Evolutionary conservation across 2,329 filamentous ascomycete species (phyloP).

Genomic region (Alternaria arborescens): DNA sequence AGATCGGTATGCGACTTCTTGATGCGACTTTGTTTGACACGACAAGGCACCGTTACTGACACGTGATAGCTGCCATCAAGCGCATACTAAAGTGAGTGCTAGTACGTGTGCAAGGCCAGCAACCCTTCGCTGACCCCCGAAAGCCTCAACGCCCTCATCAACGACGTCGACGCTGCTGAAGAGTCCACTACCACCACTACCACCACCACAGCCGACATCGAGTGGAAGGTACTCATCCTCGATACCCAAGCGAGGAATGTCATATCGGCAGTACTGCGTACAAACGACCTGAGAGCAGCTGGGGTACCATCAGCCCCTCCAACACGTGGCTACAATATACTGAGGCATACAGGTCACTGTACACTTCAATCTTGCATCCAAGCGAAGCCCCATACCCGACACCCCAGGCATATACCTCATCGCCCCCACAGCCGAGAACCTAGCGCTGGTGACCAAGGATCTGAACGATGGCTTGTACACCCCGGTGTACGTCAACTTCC

Average conservation of each 20-base stretch:
- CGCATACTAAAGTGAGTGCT: slow-evolving; percentile 77
- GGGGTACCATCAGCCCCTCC: slow-evolving; percentile 60
- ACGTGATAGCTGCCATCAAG: slow-evolving; percentile 79
- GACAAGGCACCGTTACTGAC: slow-evolving; percentile 16
- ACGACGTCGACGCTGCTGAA: slow-evolving; percentile 63
- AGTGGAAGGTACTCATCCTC: slow-evolving; percentile 78
- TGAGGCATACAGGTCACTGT: slow-evolving; percentile 70
- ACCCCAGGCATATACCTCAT: slow-evolving; percentile 91
- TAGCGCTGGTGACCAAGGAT: slow-evolving; percentile 84
- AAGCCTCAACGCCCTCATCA: slow-evolving; percentile 74
- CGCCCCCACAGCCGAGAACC: slow-evolving; percentile 83
- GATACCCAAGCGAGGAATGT: slow-evolving; percentile 92
- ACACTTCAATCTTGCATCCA: slow-evolving; percentile 72
- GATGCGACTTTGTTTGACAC: not conserved
- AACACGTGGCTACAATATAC: slow-evolving; percentile 10
- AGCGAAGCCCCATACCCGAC: slow-evolving; percentile 82
- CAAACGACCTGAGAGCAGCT: slow-evolving; percentile 90
- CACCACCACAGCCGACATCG: slow-evolving; percentile 16
- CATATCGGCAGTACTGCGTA: slow-evolving; percentile 92
- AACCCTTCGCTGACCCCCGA: not conserved
- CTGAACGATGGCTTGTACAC: slow-evolving; percentile 83
- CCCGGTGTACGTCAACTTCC: slow-evolving; percentile 95
- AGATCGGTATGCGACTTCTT: slow-evolving; percentile 59
- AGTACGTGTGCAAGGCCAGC: not conserved
- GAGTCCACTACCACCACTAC: slow-evolving; percentile 53